Base-by-base conservation (phyloP, 768 basidiomycete genomes). In the Sporobolomyces roseus region DNA sequence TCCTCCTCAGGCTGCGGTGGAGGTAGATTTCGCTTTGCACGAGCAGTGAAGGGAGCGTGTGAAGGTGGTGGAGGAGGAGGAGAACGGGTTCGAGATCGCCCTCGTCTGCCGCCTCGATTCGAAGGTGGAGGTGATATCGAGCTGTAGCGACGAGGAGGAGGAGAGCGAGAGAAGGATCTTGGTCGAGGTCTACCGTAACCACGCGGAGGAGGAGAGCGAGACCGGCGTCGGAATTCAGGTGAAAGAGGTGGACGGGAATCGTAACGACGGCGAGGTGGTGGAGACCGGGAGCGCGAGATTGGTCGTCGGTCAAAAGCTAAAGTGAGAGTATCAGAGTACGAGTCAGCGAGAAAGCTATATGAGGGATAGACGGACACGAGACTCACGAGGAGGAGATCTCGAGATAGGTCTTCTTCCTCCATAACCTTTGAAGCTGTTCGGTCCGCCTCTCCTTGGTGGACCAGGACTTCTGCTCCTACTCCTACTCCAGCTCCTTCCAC, bases 311-410 rank as follows among this genome's bases (percentile, higher is more conserved):
- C 30, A 50, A 32, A 63, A n/a, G 55, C 61, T 59, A 52, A 4
- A 25, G 46, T 6, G 4, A 50, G 29, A 23, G 12, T 9, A 9
- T 9, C 10, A 41, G 38, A 41, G 38, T 9, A 17, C 17, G 10
- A 41, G 38, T 41, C 38, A 41, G 17, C 10, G 9, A 41, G 38
- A 41, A 17, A 41, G 38, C 38, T 41, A 17, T 41, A 46, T 8
- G 5, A 49, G 46, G 27, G 8, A 19, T 8, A 23, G n/a, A n/a
- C n/a, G n/a, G 25, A 17, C 14, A 19, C 33, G 27, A 21, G 25
- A 54, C 62, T 33, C 43, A 68, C 67, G 67, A 23, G 67, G 67
- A 19, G 67, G 67, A 4, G 66, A 68, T 58, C 62, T 58, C 43
- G 61, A 68, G 32, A 59, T 12, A 21, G 41, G 55, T n/a, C 62